These are phyloP conservation scores for Beauveria pseudobassiana DNA, from an alignment of 2,329 filamentous ascomycete genomes.

Conservation along the genomic window DNA sequence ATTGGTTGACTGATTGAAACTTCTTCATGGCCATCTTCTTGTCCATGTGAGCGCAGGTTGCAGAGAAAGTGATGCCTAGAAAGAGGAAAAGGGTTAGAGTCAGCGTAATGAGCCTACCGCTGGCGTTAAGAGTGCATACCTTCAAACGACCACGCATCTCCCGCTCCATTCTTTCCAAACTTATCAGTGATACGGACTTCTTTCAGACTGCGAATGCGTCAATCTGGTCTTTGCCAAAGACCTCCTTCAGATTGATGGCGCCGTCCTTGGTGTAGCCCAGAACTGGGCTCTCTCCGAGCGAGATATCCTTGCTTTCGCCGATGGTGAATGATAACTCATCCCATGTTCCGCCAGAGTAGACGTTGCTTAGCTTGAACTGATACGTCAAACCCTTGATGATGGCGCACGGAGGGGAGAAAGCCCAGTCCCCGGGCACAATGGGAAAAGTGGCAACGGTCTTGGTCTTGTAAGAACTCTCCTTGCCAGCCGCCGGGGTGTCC, in stretches of 20 bases:
- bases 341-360: not conserved
- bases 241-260: not conserved
- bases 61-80: too few relatives aligned
- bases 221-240: not conserved
- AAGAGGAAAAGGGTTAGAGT: too few relatives aligned
- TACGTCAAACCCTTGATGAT: not conserved
- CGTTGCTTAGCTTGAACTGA: not conserved
- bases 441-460: not conserved
- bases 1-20: too few relatives aligned
- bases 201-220: not conserved
- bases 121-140: not conserved
- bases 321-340: not conserved
- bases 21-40: too few relatives aligned
- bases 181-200: not conserved
- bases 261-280: not conserved
- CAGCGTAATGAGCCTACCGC: too few relatives aligned
- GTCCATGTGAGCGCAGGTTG: too few relatives aligned
- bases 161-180: not conserved
- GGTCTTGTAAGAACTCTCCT: not conserved
- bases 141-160: not conserved
- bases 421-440: not conserved
- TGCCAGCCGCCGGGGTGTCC: not conserved
- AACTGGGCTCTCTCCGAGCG: not conserved
- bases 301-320: not conserved
- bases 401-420: not conserved